These are phyloP conservation scores for Trichosanthes cucumerina DNA, from an alignment of 306 rosid species.

Conservation along the genomic window DNA sequence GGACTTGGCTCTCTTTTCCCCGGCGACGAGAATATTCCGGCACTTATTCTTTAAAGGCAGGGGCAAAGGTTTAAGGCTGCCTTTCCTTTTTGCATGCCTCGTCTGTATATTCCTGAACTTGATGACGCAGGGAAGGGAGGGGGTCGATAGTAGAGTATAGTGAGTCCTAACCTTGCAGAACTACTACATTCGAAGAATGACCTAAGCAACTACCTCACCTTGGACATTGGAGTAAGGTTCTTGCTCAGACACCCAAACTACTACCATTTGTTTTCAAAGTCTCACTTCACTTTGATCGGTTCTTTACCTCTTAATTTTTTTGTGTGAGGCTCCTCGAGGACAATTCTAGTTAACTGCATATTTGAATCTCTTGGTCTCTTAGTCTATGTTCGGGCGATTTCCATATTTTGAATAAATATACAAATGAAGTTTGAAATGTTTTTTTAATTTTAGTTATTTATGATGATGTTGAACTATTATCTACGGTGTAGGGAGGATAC, in stretches of 20 bases:
- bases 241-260: constrained; percentile 10
- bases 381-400: background rate
- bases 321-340: background rate
- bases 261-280: background rate
- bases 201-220: constrained; percentile 68
- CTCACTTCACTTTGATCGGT: background rate
- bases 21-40: constrained; percentile 56
- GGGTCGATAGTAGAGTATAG: constrained; percentile 70
- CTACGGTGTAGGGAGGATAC: background rate
- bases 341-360: background rate
- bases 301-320: background rate
- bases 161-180: constrained; percentile 67
- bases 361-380: background rate
- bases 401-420: background rate
- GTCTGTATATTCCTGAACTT: constrained; percentile 12
- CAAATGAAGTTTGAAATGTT: background rate
- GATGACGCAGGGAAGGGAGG: constrained; percentile 58
- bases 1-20: constrained; percentile 77
- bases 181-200: constrained; percentile 56
- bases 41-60: constrained; percentile 57
- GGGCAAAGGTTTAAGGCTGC: constrained; percentile 57
- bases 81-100: background rate
- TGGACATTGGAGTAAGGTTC: constrained; percentile 90
- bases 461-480: background rate
- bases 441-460: background rate